Conservation (phyloP, 1,284 basidiomycete species). For the Moesziomyces globuligerus region DNA sequence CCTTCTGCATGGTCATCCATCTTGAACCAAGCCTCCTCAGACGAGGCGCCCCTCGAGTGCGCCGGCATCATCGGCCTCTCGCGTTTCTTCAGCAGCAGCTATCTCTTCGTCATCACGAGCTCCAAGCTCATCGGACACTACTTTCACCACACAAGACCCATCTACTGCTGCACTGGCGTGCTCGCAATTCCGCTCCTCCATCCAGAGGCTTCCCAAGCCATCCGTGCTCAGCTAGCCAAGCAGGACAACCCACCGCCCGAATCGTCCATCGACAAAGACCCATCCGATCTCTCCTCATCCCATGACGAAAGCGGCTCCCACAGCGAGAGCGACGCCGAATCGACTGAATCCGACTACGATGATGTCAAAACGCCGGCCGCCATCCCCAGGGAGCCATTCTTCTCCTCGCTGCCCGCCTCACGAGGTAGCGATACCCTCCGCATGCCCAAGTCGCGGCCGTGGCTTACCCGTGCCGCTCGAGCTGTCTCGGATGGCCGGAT, state of each 20-base stretch:
- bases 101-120: conserved; percentile 57
- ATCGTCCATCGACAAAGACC: neutral
- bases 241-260: neutral
- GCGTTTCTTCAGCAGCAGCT: conserved; percentile 55
- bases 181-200: conserved; percentile 51
- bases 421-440: conserved; percentile 24
- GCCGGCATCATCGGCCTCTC: conserved; percentile 51
- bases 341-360: conserved; percentile 41
- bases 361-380: conserved; percentile 52
- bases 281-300: conserved; percentile 4
- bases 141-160: conserved; percentile 46
- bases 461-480: conserved; percentile 38
- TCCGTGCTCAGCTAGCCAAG: conserved; percentile 31
- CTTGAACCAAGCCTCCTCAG: conserved; percentile 9
- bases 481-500: conserved; percentile 40
- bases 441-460: conserved; percentile 34
- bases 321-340: conserved; percentile 21
- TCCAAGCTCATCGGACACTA: conserved; percentile 53
- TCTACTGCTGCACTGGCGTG: conserved; percentile 55
- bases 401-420: conserved; percentile 14
- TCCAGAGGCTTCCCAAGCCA: conserved; percentile 31
- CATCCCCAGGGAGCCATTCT: conserved; percentile 40
- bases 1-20: conserved; percentile 20
- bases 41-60: conserved; percentile 24
- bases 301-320: conserved; percentile 28